phyloP scores from a whole-genome alignment of 345 rosid genomes.

The Citrus unshiu region DNA sequence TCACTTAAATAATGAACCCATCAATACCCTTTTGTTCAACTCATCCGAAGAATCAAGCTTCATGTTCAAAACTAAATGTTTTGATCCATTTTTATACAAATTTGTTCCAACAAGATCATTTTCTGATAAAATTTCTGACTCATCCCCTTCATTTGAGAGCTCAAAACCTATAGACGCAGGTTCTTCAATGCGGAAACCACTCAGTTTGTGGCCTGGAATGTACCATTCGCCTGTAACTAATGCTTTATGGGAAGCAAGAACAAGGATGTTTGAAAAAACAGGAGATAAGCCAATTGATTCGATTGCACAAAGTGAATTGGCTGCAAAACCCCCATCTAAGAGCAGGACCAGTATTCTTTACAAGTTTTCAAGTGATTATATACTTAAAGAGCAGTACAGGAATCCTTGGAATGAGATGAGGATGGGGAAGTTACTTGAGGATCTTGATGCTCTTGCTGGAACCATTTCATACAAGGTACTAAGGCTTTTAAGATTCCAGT shows the following conservation, averaged over 20 bases:
- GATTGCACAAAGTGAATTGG: slow-evolving; percentile 26
- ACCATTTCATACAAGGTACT: slow-evolving; percentile 77
- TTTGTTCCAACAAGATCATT: slow-evolving; percentile 18
- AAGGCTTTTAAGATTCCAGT: not conserved
- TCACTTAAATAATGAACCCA: not conserved
- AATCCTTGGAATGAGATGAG: slow-evolving; percentile 87
- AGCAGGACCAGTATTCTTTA: slow-evolving; percentile 76
- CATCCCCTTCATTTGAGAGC: slow-evolving; percentile 15
- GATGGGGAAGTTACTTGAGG: slow-evolving; percentile 81
- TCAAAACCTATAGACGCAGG: slow-evolving; percentile 70
- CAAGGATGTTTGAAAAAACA: slow-evolving; percentile 47
- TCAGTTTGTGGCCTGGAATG: slow-evolving; percentile 96
- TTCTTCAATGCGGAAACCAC: slow-evolving; percentile 70
- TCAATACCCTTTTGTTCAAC: slow-evolving; percentile 7
- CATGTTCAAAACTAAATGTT: not conserved
- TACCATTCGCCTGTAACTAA: slow-evolving; percentile 91
- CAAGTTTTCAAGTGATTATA: slow-evolving; percentile 66
- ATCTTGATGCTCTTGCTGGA: slow-evolving; percentile 95
- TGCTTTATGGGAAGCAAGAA: slow-evolving; percentile 91
- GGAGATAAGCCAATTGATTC: slow-evolving; percentile 20
- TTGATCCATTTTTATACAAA: not conserved
- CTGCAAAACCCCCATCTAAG: slow-evolving; percentile 50
- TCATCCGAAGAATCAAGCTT: slow-evolving; percentile 9
- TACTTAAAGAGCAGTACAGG: slow-evolving; percentile 78
- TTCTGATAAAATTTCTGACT: slow-evolving; percentile 22